Evolutionary conservation across 2,329 filamentous ascomycete species (phyloP), one percentile per base, ranked within the genome.

Genomic region (Bipolaris zeicola): DNA sequence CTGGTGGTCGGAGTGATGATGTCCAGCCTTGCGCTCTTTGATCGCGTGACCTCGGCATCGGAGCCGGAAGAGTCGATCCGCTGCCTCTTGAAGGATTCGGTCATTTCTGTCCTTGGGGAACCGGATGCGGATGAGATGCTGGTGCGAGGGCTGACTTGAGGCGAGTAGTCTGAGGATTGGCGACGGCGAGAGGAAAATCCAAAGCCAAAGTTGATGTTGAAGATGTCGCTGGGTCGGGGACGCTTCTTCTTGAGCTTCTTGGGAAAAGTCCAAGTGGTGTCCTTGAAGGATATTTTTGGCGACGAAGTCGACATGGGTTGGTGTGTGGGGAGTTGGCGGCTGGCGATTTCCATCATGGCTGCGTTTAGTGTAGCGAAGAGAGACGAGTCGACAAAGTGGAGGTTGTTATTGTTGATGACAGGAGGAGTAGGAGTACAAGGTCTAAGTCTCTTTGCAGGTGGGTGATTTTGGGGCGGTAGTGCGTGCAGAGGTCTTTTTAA

Each of bases 161-260:
- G 61, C 41, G 61, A 59, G 16, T 42, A 44, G n/a, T 59, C 58
- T 24, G 45, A 57, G 13, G 44, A 44, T 18, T 26, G 52, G 7
- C 58, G 43, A 7, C 55, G 43, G 14, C 50, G 44, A 11, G 58
- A 59, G 1, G 52, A 48, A 7, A 42, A 47, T 8, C 37, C 41
- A 28, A 63, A 63, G 48, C 53, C 57, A 38, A 63, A 63, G 44
- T 53, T 51, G 34, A 48, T 51, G 45, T 61, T 60, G 56, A 63
- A 63, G 37, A 63, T 42, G 10, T 56, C 52, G 42, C 55, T 47
- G 41, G 58, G 57, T 0, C 50, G 38, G 36, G 49, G 41, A 4
- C 50, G 50, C 34, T 48, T 58, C 44, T 55, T 58, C 43, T 42
- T 52, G 54, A 53, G 37, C 41, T 48, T 53, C 41, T 48, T 53